These are phyloP conservation scores for Aspergillus carbonarius DNA, from an alignment of 2,329 filamentous ascomycete genomes.

Conservation along the genomic window DNA sequence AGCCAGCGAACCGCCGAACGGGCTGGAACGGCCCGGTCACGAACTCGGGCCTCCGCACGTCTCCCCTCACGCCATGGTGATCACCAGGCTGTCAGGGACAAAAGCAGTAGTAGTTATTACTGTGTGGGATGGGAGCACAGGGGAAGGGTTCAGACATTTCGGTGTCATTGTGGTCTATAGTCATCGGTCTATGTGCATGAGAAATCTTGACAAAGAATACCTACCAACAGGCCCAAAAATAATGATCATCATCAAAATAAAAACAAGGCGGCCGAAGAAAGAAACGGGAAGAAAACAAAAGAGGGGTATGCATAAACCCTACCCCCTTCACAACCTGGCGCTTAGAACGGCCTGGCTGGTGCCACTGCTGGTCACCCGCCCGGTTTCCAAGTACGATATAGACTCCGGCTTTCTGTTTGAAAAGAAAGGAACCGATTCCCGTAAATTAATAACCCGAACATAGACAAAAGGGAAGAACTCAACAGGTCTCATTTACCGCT, in stretches of 20 bases:
- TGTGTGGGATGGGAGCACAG: neutral
- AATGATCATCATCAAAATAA: neutral
- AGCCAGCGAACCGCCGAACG: neutral
- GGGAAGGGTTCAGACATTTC: neutral
- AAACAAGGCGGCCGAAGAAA: neutral
- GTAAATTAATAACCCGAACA: slow-evolving; percentile 20
- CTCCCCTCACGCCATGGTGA: neutral
- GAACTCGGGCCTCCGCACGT: slow-evolving; percentile 7
- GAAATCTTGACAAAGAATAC: slow-evolving; percentile 8
- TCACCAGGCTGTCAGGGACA: neutral
- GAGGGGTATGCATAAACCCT: slow-evolving; percentile 2
- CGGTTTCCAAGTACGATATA: slow-evolving; percentile 7
- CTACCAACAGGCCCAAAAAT: slow-evolving; percentile 6
- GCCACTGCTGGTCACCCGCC: slow-evolving; percentile 13
- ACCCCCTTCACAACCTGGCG: slow-evolving; percentile 19
- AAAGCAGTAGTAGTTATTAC: neutral
- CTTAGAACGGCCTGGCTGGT: slow-evolving; percentile 12
- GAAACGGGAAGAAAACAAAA: neutral
- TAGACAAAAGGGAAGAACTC: slow-evolving; percentile 7
- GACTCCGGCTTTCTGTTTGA: slow-evolving; percentile 21
- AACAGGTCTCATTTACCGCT: slow-evolving; percentile 36
- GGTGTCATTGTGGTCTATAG: slow-evolving; percentile 13
- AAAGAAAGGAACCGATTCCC: slow-evolving; percentile 13
- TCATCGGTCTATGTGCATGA: slow-evolving; percentile 15
- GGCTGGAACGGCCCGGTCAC: slow-evolving; percentile 5